A percentile compares a stretch with the other conserved stretches of the same genome.
Conservation (phyloP, 2,329 filamentous ascomycete species). For the Clarireedia hainanense region DNA sequence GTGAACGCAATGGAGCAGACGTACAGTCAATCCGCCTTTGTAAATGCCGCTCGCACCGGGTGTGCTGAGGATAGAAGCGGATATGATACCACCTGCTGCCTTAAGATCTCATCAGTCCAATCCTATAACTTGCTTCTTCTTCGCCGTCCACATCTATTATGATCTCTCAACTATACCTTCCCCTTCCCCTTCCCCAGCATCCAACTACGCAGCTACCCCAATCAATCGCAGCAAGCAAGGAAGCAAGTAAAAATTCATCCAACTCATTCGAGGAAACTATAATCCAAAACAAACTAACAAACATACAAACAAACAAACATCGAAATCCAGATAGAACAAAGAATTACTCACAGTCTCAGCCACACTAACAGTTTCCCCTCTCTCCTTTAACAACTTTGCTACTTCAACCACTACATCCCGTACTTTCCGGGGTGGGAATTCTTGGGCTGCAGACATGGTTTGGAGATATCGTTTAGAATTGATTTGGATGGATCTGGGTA, state of each 20-base stretch:
- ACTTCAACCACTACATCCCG: constrained; percentile 36
- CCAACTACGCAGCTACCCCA: too few relatives aligned
- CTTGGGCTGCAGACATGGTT: constrained; percentile 1
- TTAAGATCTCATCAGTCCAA: constrained; percentile 25
- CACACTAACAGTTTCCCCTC: constrained; percentile 49
- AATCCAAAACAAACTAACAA: neutral
- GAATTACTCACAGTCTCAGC: constrained; percentile 46
- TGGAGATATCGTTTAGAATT: neutral
- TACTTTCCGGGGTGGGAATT: constrained; percentile 25
- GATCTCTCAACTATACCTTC: neutral
- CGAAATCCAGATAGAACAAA: neutral
- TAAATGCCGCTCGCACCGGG: constrained; percentile 52
- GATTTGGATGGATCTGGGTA: neutral
- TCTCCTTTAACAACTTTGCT: constrained; percentile 43
- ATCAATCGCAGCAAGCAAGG: neutral
- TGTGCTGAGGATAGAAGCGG: constrained; percentile 47
- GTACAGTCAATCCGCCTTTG: constrained; percentile 50
- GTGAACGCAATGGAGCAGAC: constrained; percentile 2
- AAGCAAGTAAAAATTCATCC: neutral
- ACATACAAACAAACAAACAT: neutral
- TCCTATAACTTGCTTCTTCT: neutral
- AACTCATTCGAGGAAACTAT: too few relatives aligned
- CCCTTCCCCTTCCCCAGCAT: neutral
- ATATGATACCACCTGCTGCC: constrained; percentile 56
- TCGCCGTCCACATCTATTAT: neutral